Base-by-base conservation (phyloP, 805 yeast genomes). In the Ogataea philodendri region DNA sequence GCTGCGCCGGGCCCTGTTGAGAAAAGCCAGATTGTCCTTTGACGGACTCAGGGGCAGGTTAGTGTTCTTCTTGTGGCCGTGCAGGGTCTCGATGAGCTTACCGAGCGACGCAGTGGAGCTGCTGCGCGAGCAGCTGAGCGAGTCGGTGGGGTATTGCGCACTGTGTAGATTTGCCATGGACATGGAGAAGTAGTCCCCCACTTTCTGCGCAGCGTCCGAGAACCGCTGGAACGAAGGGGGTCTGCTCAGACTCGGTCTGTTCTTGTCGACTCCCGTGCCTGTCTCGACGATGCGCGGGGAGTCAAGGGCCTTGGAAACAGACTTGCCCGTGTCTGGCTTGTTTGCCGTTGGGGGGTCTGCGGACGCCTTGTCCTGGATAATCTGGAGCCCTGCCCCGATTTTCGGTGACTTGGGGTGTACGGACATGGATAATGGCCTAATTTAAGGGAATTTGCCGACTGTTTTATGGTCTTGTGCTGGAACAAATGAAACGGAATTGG, bases 141-240 rank as follows among this genome's bases (percentile, higher is more conserved):
- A 30, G 9, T 34, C 34, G 16, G 41, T 25, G 8, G 44, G 35
- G 7, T 21, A 22, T 3, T 25, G 37, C 5, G 45, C 30, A 25
- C 32, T 29, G 11, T 46, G 49, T 15, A 52, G 44, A 15, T 33
- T 39, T 3, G 47, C 40, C 25, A 39, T 41, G 7, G 55, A 42
- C 3, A 41, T 25, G 9, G 54, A 39, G 9, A 57, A 30, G 13
- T 44, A 47, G 8, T 57, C 62, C 4, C 60, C 45, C 15, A 57
- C 48, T 37, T 52, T 55, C 30, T 52, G 55, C 5, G 57, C 59
- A 5, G 55, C 40, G 5, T 57, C 62, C 5, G 61, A 30, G 15
- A 57, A 17, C 13, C 48, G 45, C 20, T 42, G 41, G 15, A 54
- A 57, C 1, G 62, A 55, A 2, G 41, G 26, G 8, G 37, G 31